phyloP scores from a whole-genome alignment of 2,329 filamentous ascomycete genomes.

The Seiridium cupressi region DNA sequence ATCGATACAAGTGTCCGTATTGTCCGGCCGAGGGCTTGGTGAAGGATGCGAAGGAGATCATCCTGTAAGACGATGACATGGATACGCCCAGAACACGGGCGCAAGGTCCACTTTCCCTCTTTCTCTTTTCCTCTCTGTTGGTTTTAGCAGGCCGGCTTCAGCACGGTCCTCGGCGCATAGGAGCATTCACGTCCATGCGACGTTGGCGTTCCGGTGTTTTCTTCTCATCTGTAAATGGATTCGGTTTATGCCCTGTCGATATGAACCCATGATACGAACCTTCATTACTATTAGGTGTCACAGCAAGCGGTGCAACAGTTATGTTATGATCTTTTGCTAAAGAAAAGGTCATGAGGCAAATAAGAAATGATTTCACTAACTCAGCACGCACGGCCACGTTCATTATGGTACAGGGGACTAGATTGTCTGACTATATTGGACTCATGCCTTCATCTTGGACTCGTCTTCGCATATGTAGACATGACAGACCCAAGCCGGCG shows the following conservation, averaged over 20 bases:
- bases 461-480: no score
- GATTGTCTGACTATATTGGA: no score
- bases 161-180: not conserved
- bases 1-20: conserved; percentile 91
- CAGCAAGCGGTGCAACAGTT: no score
- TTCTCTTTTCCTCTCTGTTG: not conserved
- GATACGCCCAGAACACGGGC: no score
- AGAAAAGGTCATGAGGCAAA: no score
- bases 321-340: no score
- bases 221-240: not conserved
- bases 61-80: conserved; percentile 44
- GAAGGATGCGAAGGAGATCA: conserved; percentile 73
- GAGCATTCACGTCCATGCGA: not conserved
- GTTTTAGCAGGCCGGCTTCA: not conserved
- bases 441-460: no score
- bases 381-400: no score
- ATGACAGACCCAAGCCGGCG: no score
- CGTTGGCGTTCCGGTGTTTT: not conserved
- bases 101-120: not conserved
- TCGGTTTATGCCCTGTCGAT: not conserved
- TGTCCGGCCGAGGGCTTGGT: conserved; percentile 82
- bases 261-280: not conserved
- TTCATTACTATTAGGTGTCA: no score
- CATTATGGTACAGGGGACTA: no score
- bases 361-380: no score